phyloP scores from a whole-genome alignment of 2,329 filamentous ascomycete species.

The Xylariaceae sp. region DNA sequence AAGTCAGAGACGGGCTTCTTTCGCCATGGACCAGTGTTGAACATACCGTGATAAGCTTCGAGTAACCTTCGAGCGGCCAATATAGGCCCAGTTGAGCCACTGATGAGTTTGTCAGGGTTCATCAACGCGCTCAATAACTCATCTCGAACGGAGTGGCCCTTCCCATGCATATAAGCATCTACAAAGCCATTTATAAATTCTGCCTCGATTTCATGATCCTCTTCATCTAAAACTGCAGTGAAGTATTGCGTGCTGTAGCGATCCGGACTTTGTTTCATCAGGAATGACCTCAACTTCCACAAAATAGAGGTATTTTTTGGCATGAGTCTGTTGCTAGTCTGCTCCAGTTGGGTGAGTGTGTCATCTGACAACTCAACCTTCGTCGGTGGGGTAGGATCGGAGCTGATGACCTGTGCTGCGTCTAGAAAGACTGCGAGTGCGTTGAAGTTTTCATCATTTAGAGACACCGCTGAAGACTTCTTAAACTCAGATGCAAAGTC shows the following conservation, averaged over 20 bases:
- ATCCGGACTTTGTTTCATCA: slow-evolving; percentile 23
- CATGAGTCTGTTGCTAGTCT: slow-evolving; percentile 18
- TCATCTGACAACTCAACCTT: slow-evolving; percentile 23
- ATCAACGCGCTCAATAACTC: slow-evolving; percentile 23
- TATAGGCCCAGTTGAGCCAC: slow-evolving; percentile 22
- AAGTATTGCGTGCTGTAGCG: slow-evolving; percentile 20
- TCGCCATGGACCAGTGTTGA: neutral
- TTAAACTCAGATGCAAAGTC: slow-evolving; percentile 21
- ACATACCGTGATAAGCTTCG: slow-evolving; percentile 23
- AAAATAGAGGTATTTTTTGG: slow-evolving; percentile 18
- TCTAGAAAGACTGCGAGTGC: slow-evolving; percentile 21
- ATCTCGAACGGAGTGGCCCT: slow-evolving; percentile 15
- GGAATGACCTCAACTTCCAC: slow-evolving; percentile 30
- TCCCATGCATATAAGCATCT: slow-evolving; percentile 25
- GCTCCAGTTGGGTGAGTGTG: slow-evolving; percentile 20
- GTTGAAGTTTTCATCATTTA: slow-evolving; percentile 16
- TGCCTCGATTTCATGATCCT: slow-evolving; percentile 17
- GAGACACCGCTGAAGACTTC: slow-evolving; percentile 4
- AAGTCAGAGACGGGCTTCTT: slow-evolving; percentile 14
- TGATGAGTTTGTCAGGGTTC: slow-evolving; percentile 16
- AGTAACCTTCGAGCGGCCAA: slow-evolving; percentile 25
- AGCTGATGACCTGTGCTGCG: slow-evolving; percentile 21
- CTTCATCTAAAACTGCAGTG: slow-evolving; percentile 21
- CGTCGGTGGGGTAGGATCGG: slow-evolving; percentile 9
- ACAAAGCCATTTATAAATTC: slow-evolving; percentile 25